A percentile compares a stretch with the other conserved stretches of the same genome.
Conservation (phyloP, 192 early-diverging fungal species). For the Linderina pennispora region DNA sequence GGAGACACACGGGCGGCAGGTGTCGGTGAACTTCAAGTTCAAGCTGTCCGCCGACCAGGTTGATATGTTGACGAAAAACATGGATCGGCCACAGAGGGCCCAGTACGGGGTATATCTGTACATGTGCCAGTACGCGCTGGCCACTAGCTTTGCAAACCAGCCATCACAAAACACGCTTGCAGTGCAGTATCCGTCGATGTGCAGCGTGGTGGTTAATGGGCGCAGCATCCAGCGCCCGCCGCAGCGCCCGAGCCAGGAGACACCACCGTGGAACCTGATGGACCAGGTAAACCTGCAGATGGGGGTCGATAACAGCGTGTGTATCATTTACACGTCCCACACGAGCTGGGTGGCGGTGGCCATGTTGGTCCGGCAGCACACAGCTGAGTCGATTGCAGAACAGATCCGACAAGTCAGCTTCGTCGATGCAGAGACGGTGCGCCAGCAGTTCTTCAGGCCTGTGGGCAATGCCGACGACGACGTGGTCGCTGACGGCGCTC, state of each 20-base stretch:
- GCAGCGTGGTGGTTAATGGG: too few species aligned
- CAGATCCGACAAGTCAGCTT: conserved; percentile 14
- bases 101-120: conserved; percentile 10
- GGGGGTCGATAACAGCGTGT: conserved; percentile 11
- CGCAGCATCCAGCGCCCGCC: too few species aligned
- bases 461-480: conserved; percentile 56
- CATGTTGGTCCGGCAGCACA: conserved; percentile 17
- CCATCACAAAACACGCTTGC: too few species aligned
- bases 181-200: too few species aligned
- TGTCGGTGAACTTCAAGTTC: not conserved
- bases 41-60: conserved; percentile 7
- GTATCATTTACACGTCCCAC: conserved; percentile 13
- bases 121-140: conserved; percentile 3
- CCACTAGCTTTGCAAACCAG: too few species aligned
- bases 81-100: not conserved
- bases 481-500: conserved; percentile 55
- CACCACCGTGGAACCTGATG: conserved; percentile 22
- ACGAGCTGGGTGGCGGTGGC: conserved; percentile 8
- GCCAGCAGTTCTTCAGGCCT: conserved; percentile 29
- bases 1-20: too few species aligned
- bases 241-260: too few species aligned
- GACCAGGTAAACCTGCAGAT: conserved; percentile 3
- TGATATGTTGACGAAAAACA: not conserved
- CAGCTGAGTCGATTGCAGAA: conserved; percentile 12
- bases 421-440: conserved; percentile 19